Conservation (phyloP, 495 filamentous ascomycete species). For the Penicillium subrubescens region DNA sequence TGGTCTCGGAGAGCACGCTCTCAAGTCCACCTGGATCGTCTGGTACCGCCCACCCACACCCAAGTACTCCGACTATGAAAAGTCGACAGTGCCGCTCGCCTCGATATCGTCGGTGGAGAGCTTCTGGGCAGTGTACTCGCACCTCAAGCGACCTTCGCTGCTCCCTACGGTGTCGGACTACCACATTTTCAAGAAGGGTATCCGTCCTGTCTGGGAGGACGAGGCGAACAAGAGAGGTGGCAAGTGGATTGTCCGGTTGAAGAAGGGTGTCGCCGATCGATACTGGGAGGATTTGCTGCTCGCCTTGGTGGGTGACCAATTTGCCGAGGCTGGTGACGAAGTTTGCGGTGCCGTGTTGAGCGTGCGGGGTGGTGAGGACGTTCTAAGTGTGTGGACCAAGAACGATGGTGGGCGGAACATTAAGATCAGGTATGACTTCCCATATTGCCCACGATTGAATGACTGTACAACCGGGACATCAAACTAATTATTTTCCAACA, state of each 20-base stretch:
- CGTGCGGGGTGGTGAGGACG: conserved; percentile 92
- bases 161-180: conserved; percentile 95
- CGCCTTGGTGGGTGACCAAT: conserved; percentile 92
- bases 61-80: conserved; percentile 98
- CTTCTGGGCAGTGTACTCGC: conserved; percentile 89
- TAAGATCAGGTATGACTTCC: conserved; percentile 79
- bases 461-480: background rate
- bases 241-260: conserved; percentile 94
- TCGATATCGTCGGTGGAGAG: conserved; percentile 81
- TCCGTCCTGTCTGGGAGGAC: conserved; percentile 98
- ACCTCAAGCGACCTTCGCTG: conserved; percentile 84
- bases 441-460: background rate
- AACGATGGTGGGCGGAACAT: conserved; percentile 90
- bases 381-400: conserved; percentile 95
- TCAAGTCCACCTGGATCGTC: conserved; percentile 92
- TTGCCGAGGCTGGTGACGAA: conserved; percentile 89
- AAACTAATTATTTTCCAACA: conserved; percentile 34
- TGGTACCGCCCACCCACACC: conserved; percentile 95
- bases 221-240: conserved; percentile 94
- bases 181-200: conserved; percentile 96
- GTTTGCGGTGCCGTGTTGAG: conserved; percentile 93
- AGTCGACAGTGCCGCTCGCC: conserved; percentile 86
- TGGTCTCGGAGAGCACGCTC: conserved; percentile 55
- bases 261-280: conserved; percentile 94
- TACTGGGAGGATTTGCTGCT: conserved; percentile 97